Evolutionary conservation across 371 early-diverging fungal genomes (phyloP), one percentile per base, ranked within the genome.

Genomic region (Haplosporangium sp.): DNA sequence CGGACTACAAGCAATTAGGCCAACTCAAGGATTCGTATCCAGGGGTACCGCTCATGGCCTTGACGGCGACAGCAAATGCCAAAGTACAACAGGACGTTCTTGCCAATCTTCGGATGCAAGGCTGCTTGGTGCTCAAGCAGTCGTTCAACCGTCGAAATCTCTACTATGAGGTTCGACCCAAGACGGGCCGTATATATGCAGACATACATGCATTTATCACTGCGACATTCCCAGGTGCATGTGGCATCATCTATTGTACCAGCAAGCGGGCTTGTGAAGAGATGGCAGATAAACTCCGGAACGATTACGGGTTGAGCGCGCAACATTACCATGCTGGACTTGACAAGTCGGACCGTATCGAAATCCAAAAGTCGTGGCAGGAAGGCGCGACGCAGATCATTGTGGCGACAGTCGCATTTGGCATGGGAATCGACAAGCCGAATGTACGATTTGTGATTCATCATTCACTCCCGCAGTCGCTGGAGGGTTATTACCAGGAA

Each of bases 401-500:
- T 70, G 98, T 98, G 4, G 99, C 99, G 0, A 99, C 99, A 0
- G 91, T 99, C 47, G 99, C 99, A 0, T 99, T 99, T 85, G 99
- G 99, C 13, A 95, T 97, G 97, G 97, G 99, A 5, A 99, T 99
- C 54, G 99, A 99, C 85, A 99, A 99, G 84, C 83, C 97, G 16
- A 97, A 99, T 72, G 99, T 99, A 13, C 94, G 99, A 2, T 99
- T 95, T 82, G 99, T 99, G 2, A 93, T 99, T 21, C 99, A 99
- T 81, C 94, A 95, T 81, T 92, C 96, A 6, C 79, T 99, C 12
- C 99, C 99, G 0, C 94, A 97, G 37, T 94, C 95, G 13, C 72
- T 99, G 5, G 99, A 99, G 83, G 99, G 98, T 0, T 99, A 99
- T 74, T 99, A 99, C 73, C 99, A 99, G 83, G 99, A 99, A 83